phyloP scores from a whole-genome alignment of 1,284 basidiomycete species.

The Rhodotorula sp. region DNA sequence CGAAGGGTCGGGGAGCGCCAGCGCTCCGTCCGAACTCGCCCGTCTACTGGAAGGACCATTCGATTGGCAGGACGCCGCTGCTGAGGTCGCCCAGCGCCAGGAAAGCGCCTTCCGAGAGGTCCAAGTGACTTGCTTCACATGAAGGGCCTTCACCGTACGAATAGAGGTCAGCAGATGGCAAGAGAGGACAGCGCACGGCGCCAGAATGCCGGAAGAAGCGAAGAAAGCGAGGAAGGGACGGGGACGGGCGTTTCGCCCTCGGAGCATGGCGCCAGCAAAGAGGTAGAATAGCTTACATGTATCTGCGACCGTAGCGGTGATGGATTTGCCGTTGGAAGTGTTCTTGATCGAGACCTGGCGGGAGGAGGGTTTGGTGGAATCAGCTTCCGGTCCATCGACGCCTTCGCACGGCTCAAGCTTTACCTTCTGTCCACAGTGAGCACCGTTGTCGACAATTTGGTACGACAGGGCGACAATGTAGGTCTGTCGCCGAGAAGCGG shows the following conservation, averaged over 20 bases:
- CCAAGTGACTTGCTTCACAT: constrained; percentile 52
- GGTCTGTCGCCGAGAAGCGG: constrained; percentile 53
- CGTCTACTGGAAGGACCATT: neutral
- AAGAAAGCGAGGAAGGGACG: no score
- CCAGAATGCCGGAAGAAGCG: neutral
- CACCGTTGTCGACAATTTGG: constrained; percentile 51
- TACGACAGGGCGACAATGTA: constrained; percentile 62
- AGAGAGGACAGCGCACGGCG: neutral
- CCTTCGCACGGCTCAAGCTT: neutral
- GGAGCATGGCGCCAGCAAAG: neutral
- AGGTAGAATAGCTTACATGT: neutral
- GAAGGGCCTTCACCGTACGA: constrained; percentile 7
- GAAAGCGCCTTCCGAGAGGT: constrained; percentile 59
- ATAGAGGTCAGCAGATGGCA: neutral
- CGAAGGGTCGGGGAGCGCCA: neutral
- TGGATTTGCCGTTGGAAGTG: constrained; percentile 55
- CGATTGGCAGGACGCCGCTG: constrained; percentile 58
- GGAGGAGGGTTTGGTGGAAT: neutral
- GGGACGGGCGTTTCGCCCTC: no score
- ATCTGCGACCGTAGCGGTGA: constrained; percentile 54
- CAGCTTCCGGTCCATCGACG: neutral
- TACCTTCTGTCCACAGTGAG: constrained; percentile 66
- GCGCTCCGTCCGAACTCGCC: neutral
- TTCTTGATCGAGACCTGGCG: constrained; percentile 57
- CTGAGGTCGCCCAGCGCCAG: constrained; percentile 56